These are phyloP conservation scores for Fusarium sp. DNA, from an alignment of 2,329 filamentous ascomycete genomes.

Conservation along the genomic window DNA sequence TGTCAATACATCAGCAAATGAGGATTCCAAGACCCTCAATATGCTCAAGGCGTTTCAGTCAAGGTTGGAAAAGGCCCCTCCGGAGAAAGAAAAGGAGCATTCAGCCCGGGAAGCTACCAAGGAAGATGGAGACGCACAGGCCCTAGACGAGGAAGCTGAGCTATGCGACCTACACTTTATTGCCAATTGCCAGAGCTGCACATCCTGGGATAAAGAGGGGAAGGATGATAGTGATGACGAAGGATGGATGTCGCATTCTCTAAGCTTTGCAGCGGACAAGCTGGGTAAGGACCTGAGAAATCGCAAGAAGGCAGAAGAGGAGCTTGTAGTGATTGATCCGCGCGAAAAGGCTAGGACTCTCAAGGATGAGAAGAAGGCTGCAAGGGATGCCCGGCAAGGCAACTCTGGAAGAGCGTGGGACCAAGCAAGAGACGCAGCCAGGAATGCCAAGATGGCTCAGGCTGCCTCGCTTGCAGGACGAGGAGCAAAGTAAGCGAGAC, in stretches of 20 bases:
- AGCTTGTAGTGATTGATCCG: constrained; percentile 93
- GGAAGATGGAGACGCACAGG: constrained; percentile 42
- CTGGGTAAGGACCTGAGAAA: constrained; percentile 92
- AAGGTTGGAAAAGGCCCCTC: constrained; percentile 72
- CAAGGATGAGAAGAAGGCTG: constrained; percentile 72
- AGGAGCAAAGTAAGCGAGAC: constrained; percentile 64
- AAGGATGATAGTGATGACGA: constrained; percentile 71
- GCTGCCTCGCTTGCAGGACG: constrained; percentile 67
- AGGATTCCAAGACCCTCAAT: constrained; percentile 75
- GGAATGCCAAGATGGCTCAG: constrained; percentile 69
- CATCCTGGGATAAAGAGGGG: constrained; percentile 80
- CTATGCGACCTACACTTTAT: constrained; percentile 97
- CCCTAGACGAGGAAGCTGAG: constrained; percentile 74
- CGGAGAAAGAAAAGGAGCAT: constrained; percentile 54
- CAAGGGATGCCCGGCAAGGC: constrained; percentile 66
- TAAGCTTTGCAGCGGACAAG: constrained; percentile 90
- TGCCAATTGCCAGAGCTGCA: constrained; percentile 92
- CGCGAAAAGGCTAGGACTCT: constrained; percentile 83
- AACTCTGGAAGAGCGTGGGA: constrained; percentile 71
- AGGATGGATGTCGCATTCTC: constrained; percentile 87
- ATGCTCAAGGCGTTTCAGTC: constrained; percentile 84
- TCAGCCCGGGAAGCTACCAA: constrained; percentile 43
- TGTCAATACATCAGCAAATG: constrained; percentile 62
- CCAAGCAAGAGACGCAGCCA: constrained; percentile 59
- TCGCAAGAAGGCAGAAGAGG: constrained; percentile 90